Evolutionary conservation across 352 stramenopile genomes (phyloP), one percentile per base, ranked within the genome.

Genomic region (Pythium phragmiticola): DNA sequence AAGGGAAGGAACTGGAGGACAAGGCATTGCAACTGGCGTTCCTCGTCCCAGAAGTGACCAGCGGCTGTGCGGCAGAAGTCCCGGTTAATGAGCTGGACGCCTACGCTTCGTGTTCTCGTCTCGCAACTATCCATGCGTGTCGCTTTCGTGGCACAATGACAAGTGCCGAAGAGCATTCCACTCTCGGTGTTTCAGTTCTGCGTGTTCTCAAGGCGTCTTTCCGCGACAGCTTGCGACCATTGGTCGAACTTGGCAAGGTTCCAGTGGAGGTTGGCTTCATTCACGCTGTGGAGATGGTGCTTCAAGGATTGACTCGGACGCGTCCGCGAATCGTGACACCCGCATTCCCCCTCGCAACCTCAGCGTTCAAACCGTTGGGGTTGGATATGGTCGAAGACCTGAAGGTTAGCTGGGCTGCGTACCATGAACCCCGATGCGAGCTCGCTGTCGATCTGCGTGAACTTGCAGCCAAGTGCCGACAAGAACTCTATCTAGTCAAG

Each of bases 361-460:
- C 28, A 19, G 42, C 55, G n/a, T 30, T 52, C 17, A 61, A 61
- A 12, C 7, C 17, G 7, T 26, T 61, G 42, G 55, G 55, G 2
- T 34, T 17, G 30, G 16, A 61, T 2, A 53, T 61, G 30, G 7
- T 61, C 2, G 28, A 53, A 30, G 55, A 61, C 13, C 13, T 61
- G 2, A 9, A 53, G 14, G 43, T 23, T 6, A 61, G 55, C 55
- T 61, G 55, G 55, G 7, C 19, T 11, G 41, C 19, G 7, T 17
- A 61, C 33, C 55, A 53, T 23, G 28, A n/a, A n/a, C 17, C 9
- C 8, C 42, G 19, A 2, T 17, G 37, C 13, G 16, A 13, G 4
- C 42, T 46, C 7, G 12, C 23, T 19, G 17, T 61, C 16, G 45
- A 52, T 2, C 36, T 52, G 21, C 17, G 23, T 19, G 36, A 14